A percentile compares a stretch with the other conserved stretches of the same genome.
Evolutionary conservation across 441 rosid genomes (phyloP).

Genomic region (Aquilaria agallochum): DNA sequence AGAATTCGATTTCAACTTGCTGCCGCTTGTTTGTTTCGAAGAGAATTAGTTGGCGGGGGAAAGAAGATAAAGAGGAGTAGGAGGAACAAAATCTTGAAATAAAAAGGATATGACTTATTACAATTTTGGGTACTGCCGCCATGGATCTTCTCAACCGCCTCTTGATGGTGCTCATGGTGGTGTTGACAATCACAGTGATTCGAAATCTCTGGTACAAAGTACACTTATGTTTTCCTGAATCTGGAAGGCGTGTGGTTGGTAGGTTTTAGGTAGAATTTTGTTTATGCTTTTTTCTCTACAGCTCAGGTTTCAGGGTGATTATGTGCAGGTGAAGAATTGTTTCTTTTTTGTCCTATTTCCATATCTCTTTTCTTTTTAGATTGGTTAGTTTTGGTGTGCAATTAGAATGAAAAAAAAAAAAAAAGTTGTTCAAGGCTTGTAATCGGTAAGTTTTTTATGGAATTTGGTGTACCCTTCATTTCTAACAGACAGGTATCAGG

Average conservation of each 20-base stretch:
- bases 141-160: conserved; percentile 36
- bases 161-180: conserved; percentile 39
- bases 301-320: background rate
- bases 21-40: no score
- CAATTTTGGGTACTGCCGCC: conserved; percentile 58
- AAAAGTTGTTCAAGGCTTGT: background rate
- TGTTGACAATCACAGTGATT: conserved; percentile 49
- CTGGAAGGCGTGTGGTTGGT: background rate
- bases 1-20: no score
- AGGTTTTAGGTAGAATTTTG: no score
- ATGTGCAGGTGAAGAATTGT: background rate
- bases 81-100: conserved; percentile 18
- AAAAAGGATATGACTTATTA: conserved; percentile 48
- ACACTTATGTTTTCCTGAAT: background rate
- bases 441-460: background rate
- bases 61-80: background rate
- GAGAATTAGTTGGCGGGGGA: no score
- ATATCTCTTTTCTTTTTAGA: background rate
- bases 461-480: background rate
- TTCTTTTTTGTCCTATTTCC: background rate
- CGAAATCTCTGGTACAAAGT: conserved; percentile 54
- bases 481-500: background rate
- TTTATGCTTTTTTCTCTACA: background rate
- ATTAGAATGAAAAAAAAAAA: background rate
- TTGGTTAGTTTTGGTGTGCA: background rate